A percentile compares a stretch with the other conserved stretches of the same genome.
Evolutionary conservation across 2,329 filamentous ascomycete genomes (phyloP).

Genomic region (Raffaelea arxii): DNA sequence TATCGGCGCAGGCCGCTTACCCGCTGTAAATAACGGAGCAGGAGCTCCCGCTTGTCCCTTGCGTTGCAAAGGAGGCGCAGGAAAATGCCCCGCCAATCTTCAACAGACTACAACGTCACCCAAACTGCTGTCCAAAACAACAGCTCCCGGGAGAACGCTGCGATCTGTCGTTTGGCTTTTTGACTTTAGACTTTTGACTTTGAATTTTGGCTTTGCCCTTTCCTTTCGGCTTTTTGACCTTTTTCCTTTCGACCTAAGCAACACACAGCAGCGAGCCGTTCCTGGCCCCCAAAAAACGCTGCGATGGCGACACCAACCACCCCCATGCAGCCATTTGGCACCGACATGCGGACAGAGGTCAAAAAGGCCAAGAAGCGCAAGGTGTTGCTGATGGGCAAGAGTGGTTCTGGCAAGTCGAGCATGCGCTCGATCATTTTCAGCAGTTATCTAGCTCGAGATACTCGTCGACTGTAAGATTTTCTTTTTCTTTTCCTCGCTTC

Average conservation of each 20-base stretch:
- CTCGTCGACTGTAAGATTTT: slow-evolving; percentile 58
- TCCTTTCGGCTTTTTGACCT: neutral
- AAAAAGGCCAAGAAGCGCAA: slow-evolving; percentile 77
- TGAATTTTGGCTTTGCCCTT: too few relatives aligned
- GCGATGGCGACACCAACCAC: neutral
- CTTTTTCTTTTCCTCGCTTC: neutral
- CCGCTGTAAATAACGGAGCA: too few relatives aligned
- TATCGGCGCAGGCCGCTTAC: too few relatives aligned
- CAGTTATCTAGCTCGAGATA: slow-evolving; percentile 96
- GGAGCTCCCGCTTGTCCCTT: too few relatives aligned
- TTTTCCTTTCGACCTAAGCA: neutral
- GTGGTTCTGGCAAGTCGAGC: slow-evolving; percentile 92
- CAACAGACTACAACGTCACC: too few relatives aligned
- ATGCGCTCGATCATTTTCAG: slow-evolving; percentile 99
- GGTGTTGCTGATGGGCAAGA: slow-evolving; percentile 87
- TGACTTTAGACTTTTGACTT: neutral
- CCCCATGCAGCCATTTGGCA: slow-evolving; percentile 8
- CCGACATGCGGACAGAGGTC: slow-evolving; percentile 28
- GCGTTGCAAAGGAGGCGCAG: too few relatives aligned
- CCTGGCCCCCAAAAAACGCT: neutral
- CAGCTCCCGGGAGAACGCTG: too few relatives aligned
- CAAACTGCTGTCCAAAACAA: too few relatives aligned
- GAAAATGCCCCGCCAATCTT: too few relatives aligned
- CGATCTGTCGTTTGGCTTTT: too few relatives aligned
- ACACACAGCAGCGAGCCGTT: neutral